Evolutionary conservation across 352 stramenopile genomes (phyloP), one percentile per base, ranked within the genome.

Genomic region (Pythium sukuiense): DNA sequence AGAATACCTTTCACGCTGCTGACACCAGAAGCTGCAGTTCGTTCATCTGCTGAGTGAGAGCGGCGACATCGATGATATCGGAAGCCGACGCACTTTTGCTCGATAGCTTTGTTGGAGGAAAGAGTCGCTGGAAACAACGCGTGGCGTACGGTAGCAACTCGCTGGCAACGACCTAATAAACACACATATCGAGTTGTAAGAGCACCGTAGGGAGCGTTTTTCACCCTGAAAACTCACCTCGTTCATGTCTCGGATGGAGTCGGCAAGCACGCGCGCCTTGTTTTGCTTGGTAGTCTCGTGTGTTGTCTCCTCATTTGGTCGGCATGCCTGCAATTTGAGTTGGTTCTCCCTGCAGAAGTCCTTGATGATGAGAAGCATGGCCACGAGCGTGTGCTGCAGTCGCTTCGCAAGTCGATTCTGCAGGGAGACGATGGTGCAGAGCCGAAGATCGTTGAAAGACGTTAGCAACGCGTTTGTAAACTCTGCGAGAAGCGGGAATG

Each of bases 391-490:
- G 30, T 73, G 76, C 32, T 89, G 80, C 32, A 92, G 83, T 45
- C 81, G 80, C 62, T 81, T 83, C 7, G 72, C 59, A 9, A 92
- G 65, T 29, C 82, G 83, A 43, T 71, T 79, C 58, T 85, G 73
- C 29, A 94, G 61, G 11, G 85, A 92, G 9, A 67, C 60, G 35
- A 94, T 88, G 27, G 80, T 77, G 59, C 85, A 94, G 43, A 92
- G 66, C 13, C 87, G 81, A n/a, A 97, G 72, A 49, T 96, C 84
- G 50, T 97, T 97, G 26, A 96, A 82, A 8, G 84, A 92, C 26
- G 76, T 69, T 2, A 97, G 62, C 27, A 97, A 24, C 2, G 81
- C 79, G 73, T 97, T 97, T 3, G 83, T 95, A 49, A 94, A 89
- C 63, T 94, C 85, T 0, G 88, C 89, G 48, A 95, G 56, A 33